phyloP scores from a whole-genome alignment of 1,139 yeast genomes.

The Geotrichum bryndzae region DNA sequence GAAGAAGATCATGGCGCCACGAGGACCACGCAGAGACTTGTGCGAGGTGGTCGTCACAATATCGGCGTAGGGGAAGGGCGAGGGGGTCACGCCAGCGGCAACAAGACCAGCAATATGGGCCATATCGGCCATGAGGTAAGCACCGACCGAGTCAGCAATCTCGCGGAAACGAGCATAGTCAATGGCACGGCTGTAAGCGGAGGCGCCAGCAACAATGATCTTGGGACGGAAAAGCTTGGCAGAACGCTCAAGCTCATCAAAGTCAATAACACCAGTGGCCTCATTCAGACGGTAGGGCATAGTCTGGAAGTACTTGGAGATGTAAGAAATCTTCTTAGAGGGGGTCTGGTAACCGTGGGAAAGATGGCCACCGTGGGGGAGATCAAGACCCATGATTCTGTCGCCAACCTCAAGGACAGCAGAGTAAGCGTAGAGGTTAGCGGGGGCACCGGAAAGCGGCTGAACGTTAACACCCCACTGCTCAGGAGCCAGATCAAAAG shows the following conservation, averaged over 20 bases:
- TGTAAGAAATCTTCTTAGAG: constrained; percentile 89
- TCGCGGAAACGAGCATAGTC: constrained; percentile 95
- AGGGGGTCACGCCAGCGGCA: constrained; percentile 94
- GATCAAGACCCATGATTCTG: constrained; percentile 92
- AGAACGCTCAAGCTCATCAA: constrained; percentile 86
- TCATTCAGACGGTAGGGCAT: constrained; percentile 96
- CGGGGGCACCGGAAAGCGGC: constrained; percentile 94
- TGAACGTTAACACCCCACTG: constrained; percentile 98
- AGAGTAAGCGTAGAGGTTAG: constrained; percentile 92
- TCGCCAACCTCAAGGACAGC: constrained; percentile 93
- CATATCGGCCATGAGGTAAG: constrained; percentile 94
- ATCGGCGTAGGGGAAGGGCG: constrained; percentile 94
- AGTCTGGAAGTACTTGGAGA: constrained; percentile 93
- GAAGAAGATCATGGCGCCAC: constrained; percentile 98
- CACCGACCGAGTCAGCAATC: constrained; percentile 95
- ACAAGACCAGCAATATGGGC: constrained; percentile 96
- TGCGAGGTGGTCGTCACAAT: constrained; percentile 98
- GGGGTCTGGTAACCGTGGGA: constrained; percentile 98
- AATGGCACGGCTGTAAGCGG: constrained; percentile 92
- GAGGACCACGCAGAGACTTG: constrained; percentile 97
- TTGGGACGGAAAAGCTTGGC: constrained; percentile 91
- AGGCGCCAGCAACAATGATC: constrained; percentile 93
- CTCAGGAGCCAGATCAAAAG: constrained; percentile 71
- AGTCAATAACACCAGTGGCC: constrained; percentile 89
- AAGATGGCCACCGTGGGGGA: constrained; percentile 97